These are phyloP conservation scores for Diaporthe humulicola DNA, from an alignment of 2,329 filamentous ascomycete species.

Conservation along the genomic window DNA sequence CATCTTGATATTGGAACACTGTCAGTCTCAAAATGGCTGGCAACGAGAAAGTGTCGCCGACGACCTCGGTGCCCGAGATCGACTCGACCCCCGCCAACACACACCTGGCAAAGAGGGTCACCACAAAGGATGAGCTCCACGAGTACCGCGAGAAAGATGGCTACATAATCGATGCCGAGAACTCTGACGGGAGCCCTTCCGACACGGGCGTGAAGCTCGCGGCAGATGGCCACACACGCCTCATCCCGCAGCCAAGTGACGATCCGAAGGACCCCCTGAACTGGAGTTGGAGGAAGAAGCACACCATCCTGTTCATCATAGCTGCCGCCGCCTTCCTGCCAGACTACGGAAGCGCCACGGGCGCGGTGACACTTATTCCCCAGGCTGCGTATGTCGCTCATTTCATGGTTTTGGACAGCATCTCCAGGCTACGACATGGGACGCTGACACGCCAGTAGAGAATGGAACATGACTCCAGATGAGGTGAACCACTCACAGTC, in stretches of 20 bases:
- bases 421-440: too few relatives aligned
- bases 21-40: constrained; percentile 17
- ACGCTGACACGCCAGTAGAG: constrained; percentile 42
- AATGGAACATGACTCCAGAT: constrained; percentile 63
- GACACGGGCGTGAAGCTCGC: constrained; percentile 51
- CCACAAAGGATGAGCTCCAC: constrained; percentile 46
- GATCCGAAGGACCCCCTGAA: constrained; percentile 67
- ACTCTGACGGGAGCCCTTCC: constrained; percentile 38
- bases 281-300: constrained; percentile 64
- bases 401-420: background rate
- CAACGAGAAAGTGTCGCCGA: constrained; percentile 19
- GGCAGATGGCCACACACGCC: constrained; percentile 58
- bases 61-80: background rate
- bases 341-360: constrained; percentile 63
- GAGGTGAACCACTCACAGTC: constrained; percentile 65
- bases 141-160: constrained; percentile 52
- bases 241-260: constrained; percentile 67
- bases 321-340: constrained; percentile 60
- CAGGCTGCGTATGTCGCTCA: constrained; percentile 54
- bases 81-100: background rate
- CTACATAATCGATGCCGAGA: constrained; percentile 53
- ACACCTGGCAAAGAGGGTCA: constrained; percentile 2
- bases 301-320: constrained; percentile 61
- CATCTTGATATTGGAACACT: background rate
- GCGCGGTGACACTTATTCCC: constrained; percentile 57